Base-by-base conservation (phyloP, 2,329 filamentous ascomycete species). In the Colletotrichum tamarilloi region DNA sequence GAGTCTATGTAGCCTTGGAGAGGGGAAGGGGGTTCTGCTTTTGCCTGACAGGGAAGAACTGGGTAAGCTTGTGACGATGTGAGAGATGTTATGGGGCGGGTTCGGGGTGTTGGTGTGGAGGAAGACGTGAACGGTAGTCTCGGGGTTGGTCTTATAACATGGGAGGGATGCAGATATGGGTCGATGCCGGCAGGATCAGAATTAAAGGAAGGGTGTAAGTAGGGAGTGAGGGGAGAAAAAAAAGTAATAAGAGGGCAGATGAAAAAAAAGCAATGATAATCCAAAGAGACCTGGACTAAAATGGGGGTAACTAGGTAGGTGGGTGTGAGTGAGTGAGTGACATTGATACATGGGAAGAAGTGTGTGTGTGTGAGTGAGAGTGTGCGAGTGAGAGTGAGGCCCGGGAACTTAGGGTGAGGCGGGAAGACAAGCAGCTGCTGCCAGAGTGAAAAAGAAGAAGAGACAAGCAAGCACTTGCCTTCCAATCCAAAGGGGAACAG, bases 61-160 rank as follows among this genome's bases (percentile, higher is more conserved):
- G 62, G 72, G 72, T 67, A 72, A 63, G 68, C 63, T 62, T 71
- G 68, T 63, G 72, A 55, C 49, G 62, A 63, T 35, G 60, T 56
- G 67, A 62, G 72, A 67, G 67, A 72, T 46, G 66, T 30, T 73
- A 67, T 55, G 56, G 71, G 68, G 68, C 57, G 62, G 57, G 57
- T 62, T 72, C 62, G 62, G 66, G 26, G 58, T 57, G 49, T 67
- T 72, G 68, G 57, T 52, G 68, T 74, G 72, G 52, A 72, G 72
- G 72, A 62, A 12, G 60, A 58, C 22, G 62, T 67, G 63, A 72
- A 67, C n/a, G 62, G 72, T 63, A 67, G 62, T 63, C 62, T 72
- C 63, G 42, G 67, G 68, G 72, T 53, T 73, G 59, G 62, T 72
- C 68, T 72, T 67, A 74, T 72, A 74, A 53, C 72, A 67, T 67